Evolutionary conservation across 1,284 basidiomycete genomes (phyloP).

Genomic region (Pseudozyma hubeiensis): DNA sequence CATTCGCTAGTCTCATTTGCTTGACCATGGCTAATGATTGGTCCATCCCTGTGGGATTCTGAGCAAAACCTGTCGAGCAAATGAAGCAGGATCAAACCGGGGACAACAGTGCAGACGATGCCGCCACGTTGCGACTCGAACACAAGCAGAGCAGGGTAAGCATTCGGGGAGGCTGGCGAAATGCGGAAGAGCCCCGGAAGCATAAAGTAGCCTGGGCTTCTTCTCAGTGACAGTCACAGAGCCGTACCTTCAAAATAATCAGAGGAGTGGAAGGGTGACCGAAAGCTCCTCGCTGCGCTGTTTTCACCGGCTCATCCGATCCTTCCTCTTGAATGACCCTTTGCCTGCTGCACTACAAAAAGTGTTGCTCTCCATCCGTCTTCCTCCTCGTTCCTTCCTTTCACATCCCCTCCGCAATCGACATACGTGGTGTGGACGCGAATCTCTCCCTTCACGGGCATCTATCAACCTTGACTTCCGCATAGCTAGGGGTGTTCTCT

Average conservation of each 20-base stretch:
- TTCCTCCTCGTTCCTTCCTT: neutral
- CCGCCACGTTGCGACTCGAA: too few relatives aligned
- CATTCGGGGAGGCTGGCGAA: too few relatives aligned
- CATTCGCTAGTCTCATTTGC: neutral
- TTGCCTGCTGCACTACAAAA: conserved; percentile 19
- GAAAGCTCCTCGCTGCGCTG: too few relatives aligned
- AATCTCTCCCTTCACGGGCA: neutral
- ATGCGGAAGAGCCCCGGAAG: too few relatives aligned
- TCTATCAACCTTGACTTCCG: neutral
- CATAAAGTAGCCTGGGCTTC: too few relatives aligned
- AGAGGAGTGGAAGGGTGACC: too few relatives aligned
- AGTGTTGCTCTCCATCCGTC: neutral
- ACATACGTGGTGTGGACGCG: neutral
- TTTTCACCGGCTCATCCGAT: conserved; percentile 20
- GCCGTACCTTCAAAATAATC: too few relatives aligned
- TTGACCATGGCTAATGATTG: conserved; percentile 4
- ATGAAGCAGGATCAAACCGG: conserved; percentile 5
- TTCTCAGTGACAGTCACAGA: too few relatives aligned
- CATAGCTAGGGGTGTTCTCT: neutral
- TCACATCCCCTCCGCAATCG: neutral
- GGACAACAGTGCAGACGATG: neutral
- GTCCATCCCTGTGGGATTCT: conserved; percentile 14
- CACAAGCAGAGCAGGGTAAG: too few relatives aligned
- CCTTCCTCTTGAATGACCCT: neutral
- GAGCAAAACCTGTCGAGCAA: conserved; percentile 5